Base-by-base conservation (phyloP, 2,329 filamentous ascomycete species). In the Cytospora leucostoma region DNA sequence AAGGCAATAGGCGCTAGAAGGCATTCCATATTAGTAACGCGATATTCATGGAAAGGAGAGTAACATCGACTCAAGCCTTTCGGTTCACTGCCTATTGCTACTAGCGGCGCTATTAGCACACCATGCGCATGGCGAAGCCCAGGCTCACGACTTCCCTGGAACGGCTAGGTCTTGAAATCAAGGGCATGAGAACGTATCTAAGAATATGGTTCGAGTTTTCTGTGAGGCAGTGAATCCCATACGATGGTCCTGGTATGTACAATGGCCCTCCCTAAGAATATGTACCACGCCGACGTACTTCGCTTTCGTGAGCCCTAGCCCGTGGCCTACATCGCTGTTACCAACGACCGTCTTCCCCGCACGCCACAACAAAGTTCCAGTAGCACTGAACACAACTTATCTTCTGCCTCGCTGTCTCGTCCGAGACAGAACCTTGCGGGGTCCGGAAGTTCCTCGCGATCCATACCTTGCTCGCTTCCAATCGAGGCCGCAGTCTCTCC, bases 141-240 rank as follows among this genome's bases (percentile, higher is more conserved):
- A 37, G 35, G 35, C 35, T 37, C 35, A 37, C 35, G 35, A 7
- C 35, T 37, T 37, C 6, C 34, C 12, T 37, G 12, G 35, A 37
- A 10, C 12, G 35, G 6, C 35, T 37, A 37, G 35, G 6, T 3
- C 35, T 37, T 37, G 12, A 37, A 37, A 37, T 37, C 35, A 37
- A 21, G 21, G 7, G 11, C n/a, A 12, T 7, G 5, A 47, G 21
- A 47, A 17, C n/a, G 11, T 21, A 10, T 7, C 6, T 11, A 32
- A 49, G 19, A 38, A 51, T 38, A 12, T 19, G 7, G 33, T 61
- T 12, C 19, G 37, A 50, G 37, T 38, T 4, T 32, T 37, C 37
- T 61, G 59, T 61, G 47, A 37, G 59, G 55, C 55, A 55, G 51
- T 35, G 59, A 32, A 52, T 61, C 49, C 7, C 51, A 47, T 37